These are phyloP conservation scores for Neurospora sublineolata DNA, from an alignment of 495 filamentous ascomycete genomes.

Conservation along the genomic window DNA sequence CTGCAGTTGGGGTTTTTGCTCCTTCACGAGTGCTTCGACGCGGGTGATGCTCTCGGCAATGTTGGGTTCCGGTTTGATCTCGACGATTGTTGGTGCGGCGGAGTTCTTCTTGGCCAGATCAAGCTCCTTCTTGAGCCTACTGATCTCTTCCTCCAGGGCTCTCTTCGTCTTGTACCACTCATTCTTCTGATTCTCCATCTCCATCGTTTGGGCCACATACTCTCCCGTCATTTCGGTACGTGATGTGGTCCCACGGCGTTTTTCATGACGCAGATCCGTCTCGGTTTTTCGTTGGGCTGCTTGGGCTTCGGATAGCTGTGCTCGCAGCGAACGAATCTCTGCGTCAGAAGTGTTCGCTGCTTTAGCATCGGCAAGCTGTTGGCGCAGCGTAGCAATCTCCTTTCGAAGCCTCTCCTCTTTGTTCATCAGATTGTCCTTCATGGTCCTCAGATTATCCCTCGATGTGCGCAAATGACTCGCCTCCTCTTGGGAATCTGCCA, in stretches of 20 bases:
- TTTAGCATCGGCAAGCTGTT: neutral
- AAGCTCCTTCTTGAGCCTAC: neutral
- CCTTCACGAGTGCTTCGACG: neutral
- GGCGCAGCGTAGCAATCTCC: neutral
- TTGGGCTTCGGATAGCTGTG: neutral
- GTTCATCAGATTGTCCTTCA: neutral
- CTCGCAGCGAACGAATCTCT: neutral
- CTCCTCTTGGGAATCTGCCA: neutral
- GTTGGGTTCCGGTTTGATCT: neutral
- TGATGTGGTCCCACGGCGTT: neutral
- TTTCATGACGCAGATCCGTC: neutral
- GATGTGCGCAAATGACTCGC: neutral
- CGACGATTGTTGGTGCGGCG: neutral
- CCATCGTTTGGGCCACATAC: neutral
- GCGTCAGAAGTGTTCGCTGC: neutral
- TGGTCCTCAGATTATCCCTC: neutral
- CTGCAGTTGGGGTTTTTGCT: neutral
- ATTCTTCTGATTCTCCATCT: neutral
- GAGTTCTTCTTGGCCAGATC: neutral
- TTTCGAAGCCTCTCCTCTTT: neutral
- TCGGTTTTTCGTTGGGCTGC: neutral
- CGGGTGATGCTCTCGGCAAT: neutral
- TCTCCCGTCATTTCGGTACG: neutral
- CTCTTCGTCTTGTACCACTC: neutral
- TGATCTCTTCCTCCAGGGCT: neutral